These are phyloP conservation scores for Vicia sativa DNA, from an alignment of 306 rosid genomes.

Conservation along the genomic window DNA sequence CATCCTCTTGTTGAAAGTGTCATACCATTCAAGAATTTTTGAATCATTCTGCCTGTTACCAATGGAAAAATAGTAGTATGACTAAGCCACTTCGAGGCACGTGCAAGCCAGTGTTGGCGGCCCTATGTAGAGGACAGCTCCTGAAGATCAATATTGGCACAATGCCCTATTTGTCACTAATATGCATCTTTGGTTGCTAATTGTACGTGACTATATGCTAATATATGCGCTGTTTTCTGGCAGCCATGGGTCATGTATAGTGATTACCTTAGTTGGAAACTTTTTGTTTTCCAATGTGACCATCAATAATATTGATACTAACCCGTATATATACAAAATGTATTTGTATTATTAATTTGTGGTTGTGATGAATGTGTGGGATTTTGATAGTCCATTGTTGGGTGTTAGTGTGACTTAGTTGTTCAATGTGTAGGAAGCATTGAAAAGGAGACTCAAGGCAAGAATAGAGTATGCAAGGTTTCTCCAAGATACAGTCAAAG, in stretches of 20 bases:
- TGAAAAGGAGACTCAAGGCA: constrained; percentile 86
- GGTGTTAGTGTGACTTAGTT: constrained; percentile 39
- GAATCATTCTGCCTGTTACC: constrained; percentile 25
- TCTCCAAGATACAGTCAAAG: constrained; percentile 96
- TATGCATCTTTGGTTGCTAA: constrained; percentile 6
- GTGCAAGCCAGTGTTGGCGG: constrained; percentile 5
- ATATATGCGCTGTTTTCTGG: constrained; percentile 19
- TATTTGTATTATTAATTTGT: constrained; percentile 18
- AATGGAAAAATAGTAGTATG: constrained; percentile 23
- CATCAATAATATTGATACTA: constrained; percentile 18
- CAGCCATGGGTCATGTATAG: constrained; percentile 27
- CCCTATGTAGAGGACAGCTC: constrained; percentile 26
- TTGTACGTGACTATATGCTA: constrained; percentile 13
- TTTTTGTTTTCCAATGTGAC: constrained; percentile 10
- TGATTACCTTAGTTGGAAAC: constrained; percentile 13
- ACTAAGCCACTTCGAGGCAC: constrained; percentile 20
- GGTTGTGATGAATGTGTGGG: constrained; percentile 27
- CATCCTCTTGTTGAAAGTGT: constrained; percentile 21
- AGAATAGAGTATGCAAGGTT: constrained; percentile 95
- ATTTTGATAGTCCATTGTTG: constrained; percentile 30
- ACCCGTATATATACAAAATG: not conserved
- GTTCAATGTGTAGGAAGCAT: constrained; percentile 69
- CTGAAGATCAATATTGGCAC: constrained; percentile 12
- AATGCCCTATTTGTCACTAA: constrained; percentile 15
- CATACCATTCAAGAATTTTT: constrained; percentile 12